A percentile compares a stretch with the other conserved stretches of the same genome.
Evolutionary conservation across 2,329 filamentous ascomycete genomes (phyloP).

Genomic region (Trichoderma aggressivum): DNA sequence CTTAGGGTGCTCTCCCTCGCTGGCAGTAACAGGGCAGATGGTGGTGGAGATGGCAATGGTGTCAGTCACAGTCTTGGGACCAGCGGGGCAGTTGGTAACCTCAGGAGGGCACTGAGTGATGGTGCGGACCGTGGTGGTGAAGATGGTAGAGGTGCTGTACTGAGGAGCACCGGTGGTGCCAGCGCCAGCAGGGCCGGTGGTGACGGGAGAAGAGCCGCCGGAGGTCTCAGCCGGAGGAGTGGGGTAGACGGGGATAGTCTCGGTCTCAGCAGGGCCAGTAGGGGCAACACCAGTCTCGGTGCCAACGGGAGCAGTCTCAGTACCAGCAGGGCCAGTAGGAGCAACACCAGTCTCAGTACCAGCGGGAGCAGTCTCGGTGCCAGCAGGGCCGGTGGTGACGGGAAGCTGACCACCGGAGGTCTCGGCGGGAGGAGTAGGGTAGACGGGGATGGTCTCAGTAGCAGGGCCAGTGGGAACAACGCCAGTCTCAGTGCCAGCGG

Average conservation of each 20-base stretch:
- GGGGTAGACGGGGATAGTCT: constrained; percentile 8
- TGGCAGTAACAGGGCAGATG: constrained; percentile 38
- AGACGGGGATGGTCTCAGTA: constrained; percentile 5
- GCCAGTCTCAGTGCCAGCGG: neutral
- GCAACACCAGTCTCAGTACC: no score
- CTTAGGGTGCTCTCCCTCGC: neutral
- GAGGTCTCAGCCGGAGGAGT: constrained; percentile 22
- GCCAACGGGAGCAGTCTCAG: no score
- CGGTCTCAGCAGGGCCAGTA: neutral
- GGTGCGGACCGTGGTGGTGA: no score
- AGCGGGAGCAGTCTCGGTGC: no score
- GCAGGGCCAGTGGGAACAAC: neutral
- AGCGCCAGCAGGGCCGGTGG: no score
- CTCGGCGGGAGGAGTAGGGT: constrained; percentile 22
- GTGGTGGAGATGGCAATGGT: constrained; percentile 40
- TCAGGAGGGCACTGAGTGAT: no score
- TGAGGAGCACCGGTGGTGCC: constrained; percentile 24
- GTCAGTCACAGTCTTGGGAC: constrained; percentile 36
- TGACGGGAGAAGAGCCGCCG: constrained; percentile 15
- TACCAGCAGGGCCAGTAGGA: no score
- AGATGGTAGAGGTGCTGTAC: no score
- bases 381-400: constrained; percentile 20
- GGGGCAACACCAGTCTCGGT: no score
- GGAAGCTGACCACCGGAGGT: constrained; percentile 2
- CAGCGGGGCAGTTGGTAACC: no score